These are phyloP conservation scores for Rhynchosporium secalis DNA, from an alignment of 2,329 filamentous ascomycete species.

Conservation along the genomic window DNA sequence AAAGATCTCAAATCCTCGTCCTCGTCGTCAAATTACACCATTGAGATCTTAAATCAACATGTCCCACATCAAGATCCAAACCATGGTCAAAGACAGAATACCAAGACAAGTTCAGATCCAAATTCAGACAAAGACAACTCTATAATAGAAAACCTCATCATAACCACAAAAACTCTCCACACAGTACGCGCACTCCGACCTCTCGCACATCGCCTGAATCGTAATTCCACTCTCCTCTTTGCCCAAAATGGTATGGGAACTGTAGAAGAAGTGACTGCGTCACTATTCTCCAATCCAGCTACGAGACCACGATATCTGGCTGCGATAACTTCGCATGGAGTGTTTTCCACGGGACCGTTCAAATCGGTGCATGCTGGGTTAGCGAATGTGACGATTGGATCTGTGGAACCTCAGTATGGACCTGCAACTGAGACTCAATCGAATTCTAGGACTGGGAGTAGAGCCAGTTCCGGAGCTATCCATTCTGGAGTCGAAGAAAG, in stretches of 20 bases:
- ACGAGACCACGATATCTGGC: slow-evolving; percentile 70
- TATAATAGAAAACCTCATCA: slow-evolving; percentile 69
- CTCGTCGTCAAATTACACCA: slow-evolving; percentile 28
- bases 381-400: slow-evolving; percentile 50
- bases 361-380: slow-evolving; percentile 53
- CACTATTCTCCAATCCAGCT: slow-evolving; percentile 57
- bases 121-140: background rate
- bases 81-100: background rate
- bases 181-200: slow-evolving; percentile 61
- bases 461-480: background rate
- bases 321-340: slow-evolving; percentile 61
- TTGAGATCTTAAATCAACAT: slow-evolving; percentile 24
- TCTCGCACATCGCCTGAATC: slow-evolving; percentile 62
- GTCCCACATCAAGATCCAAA: background rate
- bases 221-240: slow-evolving; percentile 73
- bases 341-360: slow-evolving; percentile 53
- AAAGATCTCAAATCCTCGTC: slow-evolving; percentile 30
- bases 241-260: slow-evolving; percentile 85
- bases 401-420: slow-evolving; percentile 38
- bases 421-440: background rate
- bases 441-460: background rate
- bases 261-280: slow-evolving; percentile 57
- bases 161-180: slow-evolving; percentile 72
- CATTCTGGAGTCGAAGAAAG: background rate
- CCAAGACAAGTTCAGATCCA: slow-evolving; percentile 8